These are phyloP conservation scores for Ophiognomonia clavigignenti-juglandacearum DNA, from an alignment of 2,329 filamentous ascomycete species.

Conservation along the genomic window DNA sequence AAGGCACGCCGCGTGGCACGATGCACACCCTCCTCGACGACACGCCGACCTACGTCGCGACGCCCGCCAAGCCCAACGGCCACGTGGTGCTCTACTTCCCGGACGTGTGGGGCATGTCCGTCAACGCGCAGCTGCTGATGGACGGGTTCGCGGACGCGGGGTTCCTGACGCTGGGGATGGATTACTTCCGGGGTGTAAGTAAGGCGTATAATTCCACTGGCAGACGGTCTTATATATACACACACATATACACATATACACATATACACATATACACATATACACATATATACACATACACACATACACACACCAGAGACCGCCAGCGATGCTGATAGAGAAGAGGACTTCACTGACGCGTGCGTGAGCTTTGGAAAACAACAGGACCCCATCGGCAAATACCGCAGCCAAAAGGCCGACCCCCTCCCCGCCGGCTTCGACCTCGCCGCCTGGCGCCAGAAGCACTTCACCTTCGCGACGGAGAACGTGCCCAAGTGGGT, in stretches of 20 bases:
- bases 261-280: too few relatives aligned
- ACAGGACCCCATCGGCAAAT: slow-evolving; percentile 40
- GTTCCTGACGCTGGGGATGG: slow-evolving; percentile 36
- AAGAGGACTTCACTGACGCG: too few relatives aligned
- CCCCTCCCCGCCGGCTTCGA: slow-evolving; percentile 36
- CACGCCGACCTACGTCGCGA: slow-evolving; percentile 36
- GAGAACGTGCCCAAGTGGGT: slow-evolving; percentile 40
- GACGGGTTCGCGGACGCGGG: slow-evolving; percentile 40
- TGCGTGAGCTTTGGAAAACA: neutral
- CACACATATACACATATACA: neutral
- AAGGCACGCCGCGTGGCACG: slow-evolving; percentile 31
- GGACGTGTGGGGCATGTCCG: slow-evolving; percentile 39
- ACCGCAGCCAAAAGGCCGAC: slow-evolving; percentile 27
- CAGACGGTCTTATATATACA: neutral
- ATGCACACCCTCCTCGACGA: slow-evolving; percentile 27
- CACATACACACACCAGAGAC: too few relatives aligned
- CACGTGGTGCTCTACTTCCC: slow-evolving; percentile 40
- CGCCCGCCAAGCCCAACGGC: slow-evolving; percentile 29
- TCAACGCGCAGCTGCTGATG: slow-evolving; percentile 39
- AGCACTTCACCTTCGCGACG: slow-evolving; percentile 37
- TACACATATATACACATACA: too few relatives aligned
- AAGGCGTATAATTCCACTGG: neutral
- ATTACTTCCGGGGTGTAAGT: slow-evolving; percentile 39
- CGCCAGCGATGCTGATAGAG: too few relatives aligned
- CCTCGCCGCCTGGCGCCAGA: slow-evolving; percentile 41